Base-by-base conservation (phyloP, 805 yeast species). In the Maudiozyma serrabonitensis region DNA sequence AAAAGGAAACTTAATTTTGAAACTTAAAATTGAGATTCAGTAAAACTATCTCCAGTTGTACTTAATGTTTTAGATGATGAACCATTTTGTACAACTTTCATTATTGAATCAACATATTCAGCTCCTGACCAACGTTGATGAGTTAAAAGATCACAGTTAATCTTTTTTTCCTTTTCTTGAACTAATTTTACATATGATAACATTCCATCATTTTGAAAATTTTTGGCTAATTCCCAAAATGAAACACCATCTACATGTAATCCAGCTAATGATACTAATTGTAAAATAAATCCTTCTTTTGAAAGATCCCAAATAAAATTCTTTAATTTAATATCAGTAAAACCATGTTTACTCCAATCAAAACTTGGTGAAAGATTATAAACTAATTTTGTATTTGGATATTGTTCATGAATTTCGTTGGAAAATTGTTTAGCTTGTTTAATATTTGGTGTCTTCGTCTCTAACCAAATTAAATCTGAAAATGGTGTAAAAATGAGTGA, bases 61-160 rank as follows among this genome's bases (percentile, higher is more conserved):
- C 72, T 68, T 34, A 56, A 47, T 7, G 78, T 73, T 37, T 69
- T 69, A 1, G 73, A 66, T 15, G 74, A 67, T 5, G 78, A 74
- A 13, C 75, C 72, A 44, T 61, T 63, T 47, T 72, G 72, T 2
- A 75, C 70, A 21, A 70, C 61, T 41, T 66, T 67, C 51, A 73
- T 61, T 18, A 76, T 60, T 11, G 71, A 64, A 54, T 79, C 82
- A 31, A 71, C 60, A 55, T 76, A 76, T 56, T 75, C 74, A n/a
- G 80, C 80, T 6, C 84, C 84, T 4, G 80, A 75, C 84, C 84
- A 79, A 53, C 72, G 75, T 58, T 79, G 84, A 55, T 79, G 84
- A 8, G 80, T 79, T 54, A 79, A 63, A 3, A 79, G 73, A 55
- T 79, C 83, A 53, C 80, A 74, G 2, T 69, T 67, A 5, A 68